Base-by-base conservation (phyloP, 441 rosid genomes). In the Erodium chrysanthum region DNA sequence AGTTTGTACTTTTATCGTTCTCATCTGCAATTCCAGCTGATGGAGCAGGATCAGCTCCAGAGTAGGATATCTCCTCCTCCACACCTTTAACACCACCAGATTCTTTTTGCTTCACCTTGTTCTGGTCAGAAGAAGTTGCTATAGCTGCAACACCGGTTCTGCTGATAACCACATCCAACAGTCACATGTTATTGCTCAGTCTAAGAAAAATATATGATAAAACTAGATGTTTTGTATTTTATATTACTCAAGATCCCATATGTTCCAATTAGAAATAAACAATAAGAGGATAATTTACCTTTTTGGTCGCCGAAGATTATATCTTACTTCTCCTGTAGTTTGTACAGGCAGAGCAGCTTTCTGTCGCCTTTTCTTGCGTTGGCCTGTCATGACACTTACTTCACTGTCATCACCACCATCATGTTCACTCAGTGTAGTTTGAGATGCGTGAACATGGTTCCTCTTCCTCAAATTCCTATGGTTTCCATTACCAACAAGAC, bases 231-330 rank as follows among this genome's bases (percentile, higher is more conserved):
- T 10, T 25, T 9, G 46, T 40, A 40, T 7, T 40, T 4, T 42
- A 42, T 42, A 42, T 42, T 10, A 11, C 14, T 42, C 48, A 42
- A 3, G 52, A 44, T 2, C 17, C 52, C 6, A 14, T 48, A 48
- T n/a, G 7, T 22, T 11, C 14, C n/a, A 14, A 68, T 5, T 23
- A 48, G 46, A 48, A 56, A 65, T 18, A 25, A 64, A 54, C 4
- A 29, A n/a, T n/a, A 37, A 66, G 61, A 35, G 25, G 64, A 48
- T 17, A 73, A 75, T 82, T 76, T 71, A 91, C 96, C 65, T 78
- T 79, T 82, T 84, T 21, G 85, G 83, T 65, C 85, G 83, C 73
- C 97, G 88, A 68, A 94, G 84, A 78, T 91, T 85, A 72, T 94
- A 94, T 73, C 88, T 82, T 66, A 37, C 73, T 77, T 76, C 85